phyloP scores from a whole-genome alignment of 805 yeast species.

The Blastobotrys muscicola region DNA sequence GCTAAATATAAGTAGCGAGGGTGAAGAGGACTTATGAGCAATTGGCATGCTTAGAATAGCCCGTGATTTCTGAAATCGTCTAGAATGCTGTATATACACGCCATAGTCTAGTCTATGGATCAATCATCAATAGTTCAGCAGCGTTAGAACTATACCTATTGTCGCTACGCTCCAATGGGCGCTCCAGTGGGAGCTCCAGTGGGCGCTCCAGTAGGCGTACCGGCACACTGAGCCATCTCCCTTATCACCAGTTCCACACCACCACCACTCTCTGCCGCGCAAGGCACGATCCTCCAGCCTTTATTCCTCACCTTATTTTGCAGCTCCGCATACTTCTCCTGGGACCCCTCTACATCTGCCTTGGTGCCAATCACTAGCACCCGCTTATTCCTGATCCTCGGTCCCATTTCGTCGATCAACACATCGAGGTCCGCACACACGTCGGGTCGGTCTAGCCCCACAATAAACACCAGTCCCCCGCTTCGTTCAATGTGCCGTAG shows the following conservation, averaged over 20 bases:
- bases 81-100: no score
- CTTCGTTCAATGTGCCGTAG: constrained; percentile 88
- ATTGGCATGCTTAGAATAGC: no score
- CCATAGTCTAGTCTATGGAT: no score
- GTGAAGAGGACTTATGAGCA: no score
- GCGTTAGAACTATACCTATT: no score
- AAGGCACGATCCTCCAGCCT: constrained; percentile 72
- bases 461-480: constrained; percentile 78
- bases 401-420: constrained; percentile 64
- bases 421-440: constrained; percentile 60
- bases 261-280: constrained; percentile 67
- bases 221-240: constrained; percentile 46
- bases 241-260: constrained; percentile 62
- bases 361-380: constrained; percentile 85
- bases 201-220: no score
- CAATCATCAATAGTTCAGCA: no score
- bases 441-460: constrained; percentile 56
- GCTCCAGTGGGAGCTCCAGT: no score
- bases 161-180: no score
- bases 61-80: no score
- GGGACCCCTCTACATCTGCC: constrained; percentile 63
- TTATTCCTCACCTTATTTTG: constrained; percentile 24
- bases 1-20: no score
- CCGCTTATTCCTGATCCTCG: constrained; percentile 49
- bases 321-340: constrained; percentile 39